Evolutionary conservation across 176 grass and related monocot genomes (phyloP), one percentile per base, ranked within the genome.

Genomic region (Oryza longistaminata): DNA sequence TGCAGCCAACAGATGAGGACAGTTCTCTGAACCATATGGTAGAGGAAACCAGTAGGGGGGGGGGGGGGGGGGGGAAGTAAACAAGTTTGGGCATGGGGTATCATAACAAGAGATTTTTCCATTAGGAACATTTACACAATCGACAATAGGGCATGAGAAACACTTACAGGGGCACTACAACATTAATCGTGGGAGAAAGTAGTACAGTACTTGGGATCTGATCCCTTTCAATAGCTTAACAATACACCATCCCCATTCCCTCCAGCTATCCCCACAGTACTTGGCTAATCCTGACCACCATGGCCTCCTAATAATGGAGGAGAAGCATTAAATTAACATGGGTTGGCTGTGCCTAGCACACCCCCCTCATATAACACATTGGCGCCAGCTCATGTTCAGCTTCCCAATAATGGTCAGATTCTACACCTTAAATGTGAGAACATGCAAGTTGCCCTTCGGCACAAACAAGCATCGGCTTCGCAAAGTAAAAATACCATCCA

Each of bases 321-420:
- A 58, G 33, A 53, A 62, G 68, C 80, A 88, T 76, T 75, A 87
- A 86, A 88, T 81, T 74, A 88, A 64, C 64, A 16, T 65, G 66
- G 75, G 81, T 79, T 91, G 61, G 83, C 71, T 82, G 40, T 46
- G 24, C 25, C 33, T 37, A 70, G 67, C 70, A 79, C 70, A 60
- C 53, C 67, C 80, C 75, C 77, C 52, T 85, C 50, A 48, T 68
- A 85, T 66, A 82, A 80, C 68, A 80, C 49, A 80, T 66, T 84
- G 80, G 70, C 26, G 70, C 84, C 82, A 79, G 83, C 85, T 85
- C 66, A 71, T 27, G 39, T 81, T 81, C 58, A 6, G 78, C 76
- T 82, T 77, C 42, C 46, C 78, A 87, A 85, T 82, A 68, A 84
- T 88, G 74, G 79, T 91, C 92, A 91, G 92, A 94, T 91, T 88